A percentile compares a stretch with the other conserved stretches of the same genome.
These are phyloP conservation scores for Lolium multiflorum DNA, from an alignment of 176 grass and related monocot species.

Conservation along the genomic window DNA sequence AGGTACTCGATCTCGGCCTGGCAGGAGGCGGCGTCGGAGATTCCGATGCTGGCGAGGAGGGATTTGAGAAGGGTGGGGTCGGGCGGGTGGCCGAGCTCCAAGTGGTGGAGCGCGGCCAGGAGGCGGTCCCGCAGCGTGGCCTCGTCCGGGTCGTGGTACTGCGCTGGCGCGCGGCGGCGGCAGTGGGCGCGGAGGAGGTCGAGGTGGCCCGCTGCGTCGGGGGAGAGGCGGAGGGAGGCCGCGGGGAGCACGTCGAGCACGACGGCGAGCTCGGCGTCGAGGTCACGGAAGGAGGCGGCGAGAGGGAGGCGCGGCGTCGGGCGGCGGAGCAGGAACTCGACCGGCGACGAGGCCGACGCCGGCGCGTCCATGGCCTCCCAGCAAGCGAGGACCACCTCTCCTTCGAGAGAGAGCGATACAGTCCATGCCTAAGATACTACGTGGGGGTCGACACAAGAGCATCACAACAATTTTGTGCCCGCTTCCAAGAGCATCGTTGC, in stretches of 20 bases:
- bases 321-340: constrained; percentile 72
- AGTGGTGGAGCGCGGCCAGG: constrained; percentile 51
- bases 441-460: too few relatives aligned
- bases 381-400: too few relatives aligned
- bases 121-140: constrained; percentile 58
- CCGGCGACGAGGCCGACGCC: constrained; percentile 56
- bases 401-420: too few relatives aligned
- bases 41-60: constrained; percentile 61
- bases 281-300: constrained; percentile 73
- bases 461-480: too few relatives aligned
- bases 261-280: constrained; percentile 84
- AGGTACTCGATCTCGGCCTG: constrained; percentile 80
- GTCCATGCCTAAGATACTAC: too few relatives aligned
- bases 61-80: constrained; percentile 48
- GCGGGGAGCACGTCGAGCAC: constrained; percentile 82
- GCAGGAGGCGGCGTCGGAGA: constrained; percentile 57
- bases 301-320: constrained; percentile 49
- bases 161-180: constrained; percentile 41
- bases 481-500: too few relatives aligned
- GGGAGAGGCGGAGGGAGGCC: constrained; percentile 55
- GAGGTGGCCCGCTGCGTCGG: constrained; percentile 63
- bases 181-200: constrained; percentile 59
- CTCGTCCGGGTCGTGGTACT: constrained; percentile 64
- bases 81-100: constrained; percentile 55
- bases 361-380: neutral